Evolutionary conservation across 1,284 basidiomycete genomes (phyloP), one percentile per base, ranked within the genome.

Genomic region (Macrocystidia cucumis): DNA sequence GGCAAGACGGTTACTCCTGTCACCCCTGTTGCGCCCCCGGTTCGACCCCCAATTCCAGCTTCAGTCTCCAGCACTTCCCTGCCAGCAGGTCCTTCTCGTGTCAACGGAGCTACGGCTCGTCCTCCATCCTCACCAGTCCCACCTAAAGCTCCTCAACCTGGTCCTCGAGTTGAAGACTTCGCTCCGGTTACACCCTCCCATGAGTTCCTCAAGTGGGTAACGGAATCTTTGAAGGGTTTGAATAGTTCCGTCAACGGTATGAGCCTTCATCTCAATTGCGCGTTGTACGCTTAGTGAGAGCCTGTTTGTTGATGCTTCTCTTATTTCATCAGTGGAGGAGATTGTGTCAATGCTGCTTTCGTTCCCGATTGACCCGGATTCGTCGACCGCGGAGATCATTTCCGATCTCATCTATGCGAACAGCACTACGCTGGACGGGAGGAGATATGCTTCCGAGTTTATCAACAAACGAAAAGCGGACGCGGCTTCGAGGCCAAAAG

Each of bases 171-270:
- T 17, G 78, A 84, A 18, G 87, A 88, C 19, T 60, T 67, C 16
- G 64, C 74, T 16, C n/a, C n/a, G n/a, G 54, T 70, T 9, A 60
- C 77, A 5, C 90, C 91, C 4, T 90, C 88, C 2, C 68, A 74
- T 31, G 95, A 98, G 39, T 98, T 98, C 62, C 63, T 98, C 50
- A 82, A 81, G 50, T 98, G 96, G 91, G 69, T 91, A 47, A 82
- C 77, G 46, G 86, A 91, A 41, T 82, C 91, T 2, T 62, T 99
- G 37, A 89, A 86, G 50, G 95, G 92, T 5, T 65, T 97, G 34
- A 88, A 86, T 50, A 74, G 56, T 45, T 72, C 78, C 13, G 85
- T 91, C 41, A 90, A 90, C 54, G 71, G 88, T 91, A 54, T 50
- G 72, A 61, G 9, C 34, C 20, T 39, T 41, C 32, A 20, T 43